These are phyloP conservation scores for Diplodia sapinea DNA, from an alignment of 2,329 filamentous ascomycete genomes.

Conservation along the genomic window DNA sequence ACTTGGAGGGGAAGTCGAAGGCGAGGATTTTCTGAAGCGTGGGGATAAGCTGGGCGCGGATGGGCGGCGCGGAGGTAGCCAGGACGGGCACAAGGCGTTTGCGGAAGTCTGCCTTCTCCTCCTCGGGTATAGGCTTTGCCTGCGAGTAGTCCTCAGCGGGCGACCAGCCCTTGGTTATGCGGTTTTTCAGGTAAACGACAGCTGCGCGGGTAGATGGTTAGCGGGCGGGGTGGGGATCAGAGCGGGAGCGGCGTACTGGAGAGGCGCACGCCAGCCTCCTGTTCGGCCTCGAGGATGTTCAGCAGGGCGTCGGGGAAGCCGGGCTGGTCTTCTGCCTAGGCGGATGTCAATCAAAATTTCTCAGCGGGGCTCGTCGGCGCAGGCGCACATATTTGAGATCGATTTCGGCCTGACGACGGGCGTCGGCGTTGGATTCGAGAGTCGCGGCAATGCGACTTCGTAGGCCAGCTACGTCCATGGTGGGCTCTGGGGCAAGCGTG, in stretches of 20 bases:
- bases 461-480: conserved; percentile 77
- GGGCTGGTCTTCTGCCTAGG: conserved; percentile 83
- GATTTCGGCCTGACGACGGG: conserved; percentile 76
- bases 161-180: conserved; percentile 90
- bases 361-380: conserved; percentile 33
- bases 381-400: conserved; percentile 78
- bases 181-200: conserved; percentile 97
- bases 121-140: conserved; percentile 79
- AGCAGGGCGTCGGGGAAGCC: conserved; percentile 91
- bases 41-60: conserved; percentile 91
- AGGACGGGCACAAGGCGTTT: conserved; percentile 88
- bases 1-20: conserved; percentile 91
- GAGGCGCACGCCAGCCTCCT: conserved; percentile 81
- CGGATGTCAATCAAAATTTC: conserved; percentile 38
- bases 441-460: conserved; percentile 78
- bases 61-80: conserved; percentile 76
- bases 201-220: conserved; percentile 60
- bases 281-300: conserved; percentile 87
- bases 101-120: conserved; percentile 86
- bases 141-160: conserved; percentile 74
- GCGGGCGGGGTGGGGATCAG: conserved; percentile 10
- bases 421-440: conserved; percentile 75
- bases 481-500: conserved; percentile 35
- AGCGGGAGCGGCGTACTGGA: conserved; percentile 71
- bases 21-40: conserved; percentile 95